Percentiles rank a stretch among this genome's conserved stretches.
Evolutionary conservation across 2,329 filamentous ascomycete species (phyloP).

Genomic region (Diplocarpon rosae): DNA sequence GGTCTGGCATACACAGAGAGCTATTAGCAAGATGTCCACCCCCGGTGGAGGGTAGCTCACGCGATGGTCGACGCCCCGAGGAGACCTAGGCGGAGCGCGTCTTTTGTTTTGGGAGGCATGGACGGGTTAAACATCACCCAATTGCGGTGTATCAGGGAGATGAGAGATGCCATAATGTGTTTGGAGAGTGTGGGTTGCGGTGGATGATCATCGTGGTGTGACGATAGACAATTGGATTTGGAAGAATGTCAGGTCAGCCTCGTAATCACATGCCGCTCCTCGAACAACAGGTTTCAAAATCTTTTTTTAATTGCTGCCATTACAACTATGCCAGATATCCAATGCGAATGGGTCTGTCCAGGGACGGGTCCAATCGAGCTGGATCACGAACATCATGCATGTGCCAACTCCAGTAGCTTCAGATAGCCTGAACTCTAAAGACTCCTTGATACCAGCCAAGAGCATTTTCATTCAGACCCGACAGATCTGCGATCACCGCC

Average conservation of each 20-base stretch:
- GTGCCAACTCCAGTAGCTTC: too few relatives aligned
- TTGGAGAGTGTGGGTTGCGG: background rate
- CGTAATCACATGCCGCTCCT: too few relatives aligned
- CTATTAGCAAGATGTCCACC: background rate
- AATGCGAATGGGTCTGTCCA: too few relatives aligned
- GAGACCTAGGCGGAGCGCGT: slow-evolving; percentile 27
- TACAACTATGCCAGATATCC: too few relatives aligned
- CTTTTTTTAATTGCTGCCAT: too few relatives aligned
- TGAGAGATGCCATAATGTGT: background rate
- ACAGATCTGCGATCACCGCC: too few relatives aligned
- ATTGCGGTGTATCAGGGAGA: slow-evolving; percentile 5
- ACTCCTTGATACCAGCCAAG: too few relatives aligned
- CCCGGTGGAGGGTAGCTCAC: slow-evolving; percentile 10
- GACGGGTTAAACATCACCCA: slow-evolving; percentile 10
- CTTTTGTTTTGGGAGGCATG: slow-evolving; percentile 10
- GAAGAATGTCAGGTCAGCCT: background rate
- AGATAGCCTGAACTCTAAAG: too few relatives aligned
- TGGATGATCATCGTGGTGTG: background rate
- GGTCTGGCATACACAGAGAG: slow-evolving; percentile 24
- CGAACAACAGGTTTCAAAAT: too few relatives aligned
- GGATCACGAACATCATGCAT: too few relatives aligned
- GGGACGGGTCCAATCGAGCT: too few relatives aligned
- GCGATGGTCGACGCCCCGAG: slow-evolving; percentile 29
- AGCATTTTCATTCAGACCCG: too few relatives aligned
- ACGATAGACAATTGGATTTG: background rate